A percentile compares a stretch with the other conserved stretches of the same genome.
Evolutionary conservation across 1,284 basidiomycete genomes (phyloP).

Genomic region (Tremellales sp.): DNA sequence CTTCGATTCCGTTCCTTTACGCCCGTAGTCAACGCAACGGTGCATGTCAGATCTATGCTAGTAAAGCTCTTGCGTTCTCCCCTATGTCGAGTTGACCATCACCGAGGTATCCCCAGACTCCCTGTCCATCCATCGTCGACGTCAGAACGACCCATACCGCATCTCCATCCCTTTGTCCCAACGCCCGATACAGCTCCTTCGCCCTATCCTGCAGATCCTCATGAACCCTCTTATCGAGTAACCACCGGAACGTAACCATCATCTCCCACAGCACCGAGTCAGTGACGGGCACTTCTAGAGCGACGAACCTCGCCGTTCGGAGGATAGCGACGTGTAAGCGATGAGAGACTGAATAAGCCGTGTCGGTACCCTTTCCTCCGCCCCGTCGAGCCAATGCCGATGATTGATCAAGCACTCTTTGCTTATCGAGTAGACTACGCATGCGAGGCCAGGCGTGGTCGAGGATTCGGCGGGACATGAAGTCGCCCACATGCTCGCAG

Average conservation of each 20-base stretch:
- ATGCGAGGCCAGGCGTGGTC: conserved; percentile 88
- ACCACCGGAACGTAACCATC: conserved; percentile 65
- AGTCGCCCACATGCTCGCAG: conserved; percentile 64
- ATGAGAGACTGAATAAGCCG: conserved; percentile 59
- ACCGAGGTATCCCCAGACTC: background rate
- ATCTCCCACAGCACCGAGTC: conserved; percentile 75
- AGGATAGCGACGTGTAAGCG: conserved; percentile 68
- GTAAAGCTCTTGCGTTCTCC: background rate
- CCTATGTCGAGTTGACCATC: background rate
- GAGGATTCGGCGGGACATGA: conserved; percentile 76
- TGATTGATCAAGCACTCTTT: conserved; percentile 59
- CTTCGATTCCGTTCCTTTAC: too few species aligned
- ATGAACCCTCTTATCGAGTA: conserved; percentile 63
- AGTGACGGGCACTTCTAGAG: conserved; percentile 60
- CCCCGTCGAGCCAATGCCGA: conserved; percentile 60
- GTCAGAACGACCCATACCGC: conserved; percentile 72
- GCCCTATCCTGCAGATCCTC: conserved; percentile 68
- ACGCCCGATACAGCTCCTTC: conserved; percentile 60
- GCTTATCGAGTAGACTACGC: conserved; percentile 56
- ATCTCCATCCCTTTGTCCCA: conserved; percentile 65
- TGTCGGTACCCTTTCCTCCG: conserved; percentile 44
- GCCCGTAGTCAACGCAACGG: too few species aligned
- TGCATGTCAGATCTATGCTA: too few species aligned
- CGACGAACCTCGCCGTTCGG: conserved; percentile 63
- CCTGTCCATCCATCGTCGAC: conserved; percentile 52